Conservation (phyloP, 495 filamentous ascomycete genomes). For the Aspergillus baeticus region DNA sequence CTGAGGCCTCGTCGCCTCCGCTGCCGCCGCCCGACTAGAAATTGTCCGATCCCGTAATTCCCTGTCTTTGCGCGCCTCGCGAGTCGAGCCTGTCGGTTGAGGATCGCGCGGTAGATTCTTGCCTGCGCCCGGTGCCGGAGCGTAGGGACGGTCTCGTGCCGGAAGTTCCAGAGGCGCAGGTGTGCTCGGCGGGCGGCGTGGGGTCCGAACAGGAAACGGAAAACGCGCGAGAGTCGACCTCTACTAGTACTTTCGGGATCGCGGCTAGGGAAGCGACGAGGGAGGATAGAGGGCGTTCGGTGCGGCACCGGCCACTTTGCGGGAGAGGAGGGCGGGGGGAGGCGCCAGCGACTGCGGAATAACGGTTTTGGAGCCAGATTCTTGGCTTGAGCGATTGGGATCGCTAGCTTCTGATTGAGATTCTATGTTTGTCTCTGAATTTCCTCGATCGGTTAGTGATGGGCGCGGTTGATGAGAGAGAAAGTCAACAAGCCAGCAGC, state of each 20-base stretch:
- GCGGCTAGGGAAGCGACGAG: slow-evolving; percentile 18
- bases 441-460: no score
- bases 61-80: slow-evolving; percentile 31
- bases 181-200: slow-evolving; percentile 57
- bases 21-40: slow-evolving; percentile 46
- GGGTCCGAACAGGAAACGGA: slow-evolving; percentile 55
- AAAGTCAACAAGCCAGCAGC: no score
- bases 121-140: slow-evolving; percentile 69
- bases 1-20: slow-evolving; percentile 22
- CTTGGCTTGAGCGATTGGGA: neutral
- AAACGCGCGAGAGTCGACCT: slow-evolving; percentile 25
- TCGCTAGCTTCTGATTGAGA: no score
- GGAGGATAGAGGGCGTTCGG: slow-evolving; percentile 15
- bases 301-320: slow-evolving; percentile 23
- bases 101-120: slow-evolving; percentile 69
- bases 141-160: slow-evolving; percentile 68
- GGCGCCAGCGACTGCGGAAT: slow-evolving; percentile 31
- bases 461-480: no score
- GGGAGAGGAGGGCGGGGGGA: slow-evolving; percentile 19
- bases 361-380: slow-evolving; percentile 44
- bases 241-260: slow-evolving; percentile 14
- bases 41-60: slow-evolving; percentile 45
- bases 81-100: slow-evolving; percentile 59
- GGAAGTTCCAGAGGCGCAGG: slow-evolving; percentile 62
- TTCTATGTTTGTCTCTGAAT: no score